Percentiles rank a stretch among this genome's conserved stretches.
phyloP scores from a whole-genome alignment of 1,284 basidiomycete genomes.

The Tremellales sp. region DNA sequence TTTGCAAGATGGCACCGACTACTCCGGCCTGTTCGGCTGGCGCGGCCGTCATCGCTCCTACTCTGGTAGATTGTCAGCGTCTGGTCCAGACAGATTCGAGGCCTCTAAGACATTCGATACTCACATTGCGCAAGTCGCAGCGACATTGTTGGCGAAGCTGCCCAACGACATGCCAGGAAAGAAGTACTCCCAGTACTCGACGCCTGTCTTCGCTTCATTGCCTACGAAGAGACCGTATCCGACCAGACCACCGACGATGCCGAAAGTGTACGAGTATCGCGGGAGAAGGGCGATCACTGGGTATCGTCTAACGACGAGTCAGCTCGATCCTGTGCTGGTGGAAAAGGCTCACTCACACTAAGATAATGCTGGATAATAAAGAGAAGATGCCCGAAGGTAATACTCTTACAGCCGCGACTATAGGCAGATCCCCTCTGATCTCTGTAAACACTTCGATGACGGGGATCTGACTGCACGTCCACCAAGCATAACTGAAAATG shows the following conservation, averaged over 20 bases:
- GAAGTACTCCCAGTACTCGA: conserved; percentile 17
- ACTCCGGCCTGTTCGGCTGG: conserved; percentile 34
- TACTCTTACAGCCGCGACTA: conserved; percentile 14
- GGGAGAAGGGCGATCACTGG: conserved; percentile 2
- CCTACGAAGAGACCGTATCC: conserved; percentile 25
- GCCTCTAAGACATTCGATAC: conserved; percentile 1
- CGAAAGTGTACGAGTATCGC: conserved; percentile 6
- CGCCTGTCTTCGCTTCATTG: conserved; percentile 10
- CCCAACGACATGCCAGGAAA: conserved; percentile 20
- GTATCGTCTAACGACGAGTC: conserved; percentile 1
- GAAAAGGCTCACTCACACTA: conserved; percentile 6
- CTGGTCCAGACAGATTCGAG: not conserved
- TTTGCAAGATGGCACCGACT: conserved; percentile 35
- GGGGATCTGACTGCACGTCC: conserved; percentile 14
- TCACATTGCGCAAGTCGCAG: conserved; percentile 15
- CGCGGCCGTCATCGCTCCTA: conserved; percentile 32
- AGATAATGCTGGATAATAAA: conserved; percentile 4
- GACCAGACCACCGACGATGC: conserved; percentile 14
- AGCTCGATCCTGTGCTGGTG: not conserved
- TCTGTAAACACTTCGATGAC: conserved; percentile 13
- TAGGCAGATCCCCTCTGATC: conserved; percentile 11
- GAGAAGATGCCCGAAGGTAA: conserved; percentile 14
- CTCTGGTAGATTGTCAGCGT: conserved; percentile 17
- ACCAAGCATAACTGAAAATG: conserved; percentile 25
- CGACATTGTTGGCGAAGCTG: conserved; percentile 10